A percentile compares a stretch with the other conserved stretches of the same genome.
phyloP scores from a whole-genome alignment of 192 early-diverging fungal genomes.

The Mortierella claussenii region DNA sequence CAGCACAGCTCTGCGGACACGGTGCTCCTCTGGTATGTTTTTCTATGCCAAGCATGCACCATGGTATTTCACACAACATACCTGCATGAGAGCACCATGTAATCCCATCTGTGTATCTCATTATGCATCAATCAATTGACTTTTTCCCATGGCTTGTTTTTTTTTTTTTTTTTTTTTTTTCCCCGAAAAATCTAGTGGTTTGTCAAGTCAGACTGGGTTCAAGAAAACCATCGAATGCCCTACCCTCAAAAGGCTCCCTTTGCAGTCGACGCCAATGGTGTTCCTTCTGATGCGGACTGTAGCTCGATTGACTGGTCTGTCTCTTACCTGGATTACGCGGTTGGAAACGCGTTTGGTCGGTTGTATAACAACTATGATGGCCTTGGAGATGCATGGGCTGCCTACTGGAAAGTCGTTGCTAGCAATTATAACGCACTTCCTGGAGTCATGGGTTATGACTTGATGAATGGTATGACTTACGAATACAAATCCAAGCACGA shows the following conservation, averaged over 20 bases:
- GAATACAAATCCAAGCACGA: too few relatives aligned
- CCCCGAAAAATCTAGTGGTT: slow-evolving; percentile 26
- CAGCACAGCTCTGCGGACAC: slow-evolving; percentile 62
- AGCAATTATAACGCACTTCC: slow-evolving; percentile 53
- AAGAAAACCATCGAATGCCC: slow-evolving; percentile 32
- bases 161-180: not conserved
- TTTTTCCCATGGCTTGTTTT: not conserved
- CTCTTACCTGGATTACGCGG: slow-evolving; percentile 54
- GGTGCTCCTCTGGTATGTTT: slow-evolving; percentile 61
- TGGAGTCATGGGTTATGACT: slow-evolving; percentile 71
- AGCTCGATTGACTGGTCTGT: slow-evolving; percentile 55
- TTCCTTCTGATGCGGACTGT: slow-evolving; percentile 51
- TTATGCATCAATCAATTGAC: too few relatives aligned
- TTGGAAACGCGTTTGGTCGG: slow-evolving; percentile 60
- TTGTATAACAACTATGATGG: slow-evolving; percentile 67
- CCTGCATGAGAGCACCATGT: too few relatives aligned
- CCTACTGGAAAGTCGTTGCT: slow-evolving; percentile 67
- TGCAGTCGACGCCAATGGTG: slow-evolving; percentile 51
- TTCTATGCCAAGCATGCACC: too few relatives aligned
- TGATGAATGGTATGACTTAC: slow-evolving; percentile 60
- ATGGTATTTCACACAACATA: too few relatives aligned
- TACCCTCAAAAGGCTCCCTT: slow-evolving; percentile 53
- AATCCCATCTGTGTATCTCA: too few relatives aligned
- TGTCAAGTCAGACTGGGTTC: slow-evolving; percentile 52
- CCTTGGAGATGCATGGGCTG: slow-evolving; percentile 64